Conservation (phyloP, 2,329 filamentous ascomycete species). For the Chlorencoelia australis region DNA sequence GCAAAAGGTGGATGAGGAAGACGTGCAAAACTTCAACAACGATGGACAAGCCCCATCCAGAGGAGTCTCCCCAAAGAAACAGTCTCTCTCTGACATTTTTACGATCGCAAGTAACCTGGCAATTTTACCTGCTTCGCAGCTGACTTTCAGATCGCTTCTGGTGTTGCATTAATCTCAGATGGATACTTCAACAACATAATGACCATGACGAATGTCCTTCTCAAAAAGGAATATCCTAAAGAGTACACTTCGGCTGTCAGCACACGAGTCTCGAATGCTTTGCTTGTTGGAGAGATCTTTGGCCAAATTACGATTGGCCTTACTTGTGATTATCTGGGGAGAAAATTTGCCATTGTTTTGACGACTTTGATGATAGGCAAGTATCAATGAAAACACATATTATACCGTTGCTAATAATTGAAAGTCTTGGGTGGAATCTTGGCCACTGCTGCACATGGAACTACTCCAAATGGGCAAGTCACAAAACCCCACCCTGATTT, state of each 20-base stretch:
- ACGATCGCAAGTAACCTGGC: constrained; percentile 16
- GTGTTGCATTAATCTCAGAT: constrained; percentile 26
- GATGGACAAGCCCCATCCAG: too few species aligned
- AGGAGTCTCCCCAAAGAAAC: constrained; percentile 14
- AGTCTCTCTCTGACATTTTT: constrained; percentile 22
- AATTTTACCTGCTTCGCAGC: neutral
- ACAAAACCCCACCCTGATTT: too few species aligned
- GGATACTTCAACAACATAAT: constrained; percentile 29
- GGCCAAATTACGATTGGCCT: constrained; percentile 33
- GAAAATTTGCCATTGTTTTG: constrained; percentile 35
- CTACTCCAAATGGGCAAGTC: constrained; percentile 30
- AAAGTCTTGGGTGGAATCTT: constrained; percentile 35
- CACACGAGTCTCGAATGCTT: constrained; percentile 31
- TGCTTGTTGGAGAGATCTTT: constrained; percentile 33
- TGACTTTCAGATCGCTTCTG: constrained; percentile 20
- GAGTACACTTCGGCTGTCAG: constrained; percentile 24
- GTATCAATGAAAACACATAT: too few species aligned
- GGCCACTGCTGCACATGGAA: constrained; percentile 35
- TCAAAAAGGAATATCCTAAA: constrained; percentile 21
- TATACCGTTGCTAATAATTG: constrained; percentile 18
- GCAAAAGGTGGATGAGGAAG: too few species aligned
- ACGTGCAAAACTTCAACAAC: too few species aligned
- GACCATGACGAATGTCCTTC: constrained; percentile 28
- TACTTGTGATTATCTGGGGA: constrained; percentile 36
- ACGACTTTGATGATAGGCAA: constrained; percentile 34